These are phyloP conservation scores for Bisporella sp. DNA, from an alignment of 2,329 filamentous ascomycete species.

Conservation along the genomic window DNA sequence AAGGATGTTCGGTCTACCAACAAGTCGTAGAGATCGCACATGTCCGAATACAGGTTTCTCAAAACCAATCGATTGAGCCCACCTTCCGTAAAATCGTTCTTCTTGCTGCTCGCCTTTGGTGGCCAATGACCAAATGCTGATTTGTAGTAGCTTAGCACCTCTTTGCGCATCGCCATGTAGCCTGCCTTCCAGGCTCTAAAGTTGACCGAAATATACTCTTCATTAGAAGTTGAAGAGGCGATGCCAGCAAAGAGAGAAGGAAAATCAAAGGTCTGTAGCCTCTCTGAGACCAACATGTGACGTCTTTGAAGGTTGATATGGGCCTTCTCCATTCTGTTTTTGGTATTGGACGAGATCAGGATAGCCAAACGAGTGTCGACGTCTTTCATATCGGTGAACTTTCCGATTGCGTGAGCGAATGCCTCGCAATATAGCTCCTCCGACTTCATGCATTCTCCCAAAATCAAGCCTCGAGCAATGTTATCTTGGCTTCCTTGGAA, in stretches of 20 bases:
- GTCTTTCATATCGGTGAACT: constrained; percentile 65
- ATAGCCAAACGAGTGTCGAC: constrained; percentile 63
- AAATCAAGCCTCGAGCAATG: constrained; percentile 80
- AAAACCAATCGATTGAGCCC: constrained; percentile 82
- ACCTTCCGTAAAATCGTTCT: constrained; percentile 79
- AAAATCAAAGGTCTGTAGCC: constrained; percentile 85
- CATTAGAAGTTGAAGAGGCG: constrained; percentile 72
- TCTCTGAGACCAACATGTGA: constrained; percentile 60
- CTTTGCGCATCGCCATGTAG: constrained; percentile 66
- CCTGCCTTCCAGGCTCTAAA: constrained; percentile 79
- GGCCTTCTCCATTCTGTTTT: constrained; percentile 74
- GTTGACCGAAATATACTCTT: constrained; percentile 68
- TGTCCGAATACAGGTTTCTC: constrained; percentile 75
- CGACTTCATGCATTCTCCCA: constrained; percentile 81
- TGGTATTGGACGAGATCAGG: constrained; percentile 63
- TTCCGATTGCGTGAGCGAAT: constrained; percentile 85
- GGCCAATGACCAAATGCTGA: constrained; percentile 71
- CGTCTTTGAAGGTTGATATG: constrained; percentile 72
- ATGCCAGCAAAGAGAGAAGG: constrained; percentile 83
- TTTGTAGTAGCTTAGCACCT: constrained; percentile 56
- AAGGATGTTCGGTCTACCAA: constrained; percentile 72
- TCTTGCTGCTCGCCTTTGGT: constrained; percentile 84
- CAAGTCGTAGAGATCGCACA: constrained; percentile 82
- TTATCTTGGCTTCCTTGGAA: constrained; percentile 78
- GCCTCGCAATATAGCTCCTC: constrained; percentile 81